Conservation (phyloP, 1,139 yeast species). For the Geotrichum candidum region DNA sequence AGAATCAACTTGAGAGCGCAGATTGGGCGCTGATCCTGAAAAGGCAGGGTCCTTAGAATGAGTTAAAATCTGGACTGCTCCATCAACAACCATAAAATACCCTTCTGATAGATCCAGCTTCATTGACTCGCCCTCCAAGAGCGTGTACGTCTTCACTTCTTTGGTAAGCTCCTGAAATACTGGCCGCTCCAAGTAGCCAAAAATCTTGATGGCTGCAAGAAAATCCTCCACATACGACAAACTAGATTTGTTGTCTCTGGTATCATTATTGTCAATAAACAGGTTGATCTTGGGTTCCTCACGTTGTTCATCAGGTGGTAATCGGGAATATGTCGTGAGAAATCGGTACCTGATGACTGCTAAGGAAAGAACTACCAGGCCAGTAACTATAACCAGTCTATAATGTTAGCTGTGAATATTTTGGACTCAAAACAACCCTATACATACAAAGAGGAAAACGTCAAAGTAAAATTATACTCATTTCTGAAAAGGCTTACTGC, state of each 20-base stretch:
- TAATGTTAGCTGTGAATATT: conserved; percentile 4
- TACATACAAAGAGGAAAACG: conserved; percentile 27
- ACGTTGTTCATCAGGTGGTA: conserved; percentile 43
- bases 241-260: conserved; percentile 38
- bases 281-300: conserved; percentile 42
- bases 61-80: conserved; percentile 65
- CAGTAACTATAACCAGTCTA: conserved; percentile 22
- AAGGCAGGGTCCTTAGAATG: conserved; percentile 64
- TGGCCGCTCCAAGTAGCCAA: conserved; percentile 84
- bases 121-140: conserved; percentile 70
- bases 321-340: conserved; percentile 47
- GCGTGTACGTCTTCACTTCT: conserved; percentile 82
- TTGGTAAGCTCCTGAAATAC: conserved; percentile 91
- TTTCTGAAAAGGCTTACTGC: conserved; percentile 15
- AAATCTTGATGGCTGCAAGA: conserved; percentile 81
- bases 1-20: conserved; percentile 51
- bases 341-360: conserved; percentile 45
- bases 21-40: conserved; percentile 64
- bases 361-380: conserved; percentile 28
- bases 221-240: conserved; percentile 76
- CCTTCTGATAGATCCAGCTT: conserved; percentile 71
- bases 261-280: conserved; percentile 36
- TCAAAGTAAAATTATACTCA: conserved; percentile 27
- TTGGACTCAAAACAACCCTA: not conserved
- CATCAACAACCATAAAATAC: conserved; percentile 91